A percentile compares a stretch with the other conserved stretches of the same genome.
Evolutionary conservation across 169 alveolate species (phyloP).

Genomic region (Miamiensis avidus): DNA sequence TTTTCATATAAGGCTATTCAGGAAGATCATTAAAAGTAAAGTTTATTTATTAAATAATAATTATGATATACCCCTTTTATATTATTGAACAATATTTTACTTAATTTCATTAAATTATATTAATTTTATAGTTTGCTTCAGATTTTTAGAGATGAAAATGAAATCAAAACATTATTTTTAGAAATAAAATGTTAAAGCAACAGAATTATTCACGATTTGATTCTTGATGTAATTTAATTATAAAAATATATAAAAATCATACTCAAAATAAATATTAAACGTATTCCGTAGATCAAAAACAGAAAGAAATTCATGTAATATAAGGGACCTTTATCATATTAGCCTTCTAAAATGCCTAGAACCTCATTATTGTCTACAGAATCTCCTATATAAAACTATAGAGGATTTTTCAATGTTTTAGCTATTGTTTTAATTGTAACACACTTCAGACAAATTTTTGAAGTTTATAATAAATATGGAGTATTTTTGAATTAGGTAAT

Average conservation of each 20-base stretch:
- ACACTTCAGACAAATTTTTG: conserved; percentile 33
- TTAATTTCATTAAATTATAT: background rate
- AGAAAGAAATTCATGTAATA: conserved; percentile 22
- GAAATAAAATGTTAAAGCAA: background rate
- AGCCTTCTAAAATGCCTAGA: conserved; percentile 30
- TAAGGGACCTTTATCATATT: conserved; percentile 43
- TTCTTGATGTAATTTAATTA: background rate
- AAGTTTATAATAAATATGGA: conserved; percentile 36
- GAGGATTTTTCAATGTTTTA: conserved; percentile 46
- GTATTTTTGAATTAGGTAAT: conserved; percentile 18
- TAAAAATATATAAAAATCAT: background rate
- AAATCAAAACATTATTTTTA: background rate
- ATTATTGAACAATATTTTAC: background rate
- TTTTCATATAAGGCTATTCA: background rate
- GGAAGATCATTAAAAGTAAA: conserved; percentile 27
- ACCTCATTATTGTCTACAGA: conserved; percentile 44
- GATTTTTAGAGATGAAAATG: background rate
- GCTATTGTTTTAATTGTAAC: conserved; percentile 29
- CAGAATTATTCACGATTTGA: background rate
- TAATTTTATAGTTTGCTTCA: background rate
- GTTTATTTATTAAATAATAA: background rate
- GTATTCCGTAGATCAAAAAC: conserved; percentile 8
- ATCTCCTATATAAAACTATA: conserved; percentile 37
- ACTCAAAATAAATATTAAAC: background rate
- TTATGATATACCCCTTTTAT: background rate